Percentiles rank a stretch among this genome's conserved stretches.
These are phyloP conservation scores for Alternaria hordeiaustralica DNA, from an alignment of 2,329 filamentous ascomycete genomes.

Conservation along the genomic window DNA sequence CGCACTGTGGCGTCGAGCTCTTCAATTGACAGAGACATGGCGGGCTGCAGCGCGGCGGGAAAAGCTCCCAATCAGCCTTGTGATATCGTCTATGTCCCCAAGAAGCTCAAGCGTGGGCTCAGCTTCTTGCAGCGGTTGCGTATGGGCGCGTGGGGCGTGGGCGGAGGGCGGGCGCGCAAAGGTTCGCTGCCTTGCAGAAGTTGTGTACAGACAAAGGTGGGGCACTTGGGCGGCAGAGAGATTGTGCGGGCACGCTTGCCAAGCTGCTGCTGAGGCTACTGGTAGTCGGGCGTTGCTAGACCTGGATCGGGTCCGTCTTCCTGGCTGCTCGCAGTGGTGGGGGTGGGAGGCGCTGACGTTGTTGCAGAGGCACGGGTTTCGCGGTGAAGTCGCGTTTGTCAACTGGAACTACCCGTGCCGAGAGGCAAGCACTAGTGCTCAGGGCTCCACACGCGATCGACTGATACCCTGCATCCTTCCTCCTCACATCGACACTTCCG, in stretches of 20 bases:
- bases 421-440: slow-evolving; percentile 22
- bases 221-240: slow-evolving; percentile 33
- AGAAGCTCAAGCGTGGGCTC: slow-evolving; percentile 21
- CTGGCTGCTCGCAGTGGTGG: slow-evolving; percentile 27
- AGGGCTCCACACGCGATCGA: slow-evolving; percentile 8
- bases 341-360: slow-evolving; percentile 26
- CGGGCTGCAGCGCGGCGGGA: slow-evolving; percentile 43
- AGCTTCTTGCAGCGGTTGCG: slow-evolving; percentile 6
- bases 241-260: slow-evolving; percentile 33
- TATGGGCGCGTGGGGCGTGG: slow-evolving; percentile 18
- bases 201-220: slow-evolving; percentile 41
- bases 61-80: slow-evolving; percentile 43
- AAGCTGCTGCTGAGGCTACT: background rate
- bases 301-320: slow-evolving; percentile 22
- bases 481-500: background rate
- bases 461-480: slow-evolving; percentile 6
- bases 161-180: slow-evolving; percentile 25
- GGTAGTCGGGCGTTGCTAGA: slow-evolving; percentile 12
- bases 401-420: slow-evolving; percentile 23
- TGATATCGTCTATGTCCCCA: slow-evolving; percentile 26
- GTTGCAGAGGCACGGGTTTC: slow-evolving; percentile 28
- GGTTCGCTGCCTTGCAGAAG: slow-evolving; percentile 38
- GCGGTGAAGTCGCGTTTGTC: slow-evolving; percentile 29
- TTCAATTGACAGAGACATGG: slow-evolving; percentile 76
- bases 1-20: slow-evolving; percentile 97